Conservation (phyloP, 768 basidiomycete genomes). For the Suillus placidus region DNA sequence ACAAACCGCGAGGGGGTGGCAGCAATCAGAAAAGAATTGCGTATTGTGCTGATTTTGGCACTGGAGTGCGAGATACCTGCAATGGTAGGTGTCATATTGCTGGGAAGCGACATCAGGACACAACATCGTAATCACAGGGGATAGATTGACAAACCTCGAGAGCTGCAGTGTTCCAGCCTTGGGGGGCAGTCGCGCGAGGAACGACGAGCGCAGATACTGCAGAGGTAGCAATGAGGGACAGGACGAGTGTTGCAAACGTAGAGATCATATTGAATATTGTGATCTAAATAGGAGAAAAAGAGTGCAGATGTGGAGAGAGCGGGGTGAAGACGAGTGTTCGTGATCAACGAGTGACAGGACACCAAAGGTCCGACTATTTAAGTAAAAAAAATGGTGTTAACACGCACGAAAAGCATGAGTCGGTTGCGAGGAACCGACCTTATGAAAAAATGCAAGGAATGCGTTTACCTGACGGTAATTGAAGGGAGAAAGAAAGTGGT, state of each 20-base stretch:
- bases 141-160: conserved; percentile 43
- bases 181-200: conserved; percentile 38
- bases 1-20: conserved; percentile 66
- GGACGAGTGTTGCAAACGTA: conserved; percentile 40
- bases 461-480: conserved; percentile 16
- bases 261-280: conserved; percentile 35
- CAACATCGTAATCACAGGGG: conserved; percentile 8
- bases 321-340: conserved; percentile 30
- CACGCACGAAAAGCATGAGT: conserved; percentile 12
- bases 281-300: conserved; percentile 30
- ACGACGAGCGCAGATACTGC: conserved; percentile 40
- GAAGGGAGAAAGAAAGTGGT: conserved; percentile 13
- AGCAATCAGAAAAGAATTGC: conserved; percentile 66
- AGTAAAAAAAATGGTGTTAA: conserved; percentile 25
- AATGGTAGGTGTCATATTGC: conserved; percentile 59
- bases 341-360: conserved; percentile 11
- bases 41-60: conserved; percentile 52
- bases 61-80: conserved; percentile 59
- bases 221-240: conserved; percentile 47
- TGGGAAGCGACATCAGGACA: conserved; percentile 25
- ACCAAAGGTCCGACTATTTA: conserved; percentile 10
- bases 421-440: conserved; percentile 5
- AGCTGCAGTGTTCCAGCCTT: conserved; percentile 45
- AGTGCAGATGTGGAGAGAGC: conserved; percentile 20
- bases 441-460: conserved; percentile 18